Conservation (phyloP, 2,329 filamentous ascomycete genomes). For the Rhytidhysteron rufulum region DNA sequence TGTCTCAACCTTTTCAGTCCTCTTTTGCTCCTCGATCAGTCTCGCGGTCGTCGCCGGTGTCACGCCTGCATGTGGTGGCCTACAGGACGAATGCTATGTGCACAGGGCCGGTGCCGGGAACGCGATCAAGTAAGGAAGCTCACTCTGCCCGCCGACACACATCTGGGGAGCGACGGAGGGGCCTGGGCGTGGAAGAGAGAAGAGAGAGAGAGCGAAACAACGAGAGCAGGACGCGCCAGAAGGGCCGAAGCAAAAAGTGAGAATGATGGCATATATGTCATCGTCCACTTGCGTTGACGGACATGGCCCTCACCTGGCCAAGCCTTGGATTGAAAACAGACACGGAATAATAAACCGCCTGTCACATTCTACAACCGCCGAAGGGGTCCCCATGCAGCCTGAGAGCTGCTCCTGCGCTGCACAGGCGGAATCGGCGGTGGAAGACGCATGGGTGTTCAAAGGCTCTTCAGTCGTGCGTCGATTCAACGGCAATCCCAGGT, state of each 20-base stretch:
- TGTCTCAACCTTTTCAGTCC: neutral
- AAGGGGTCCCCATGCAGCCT: slow-evolving; percentile 26
- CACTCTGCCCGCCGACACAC: slow-evolving; percentile 19
- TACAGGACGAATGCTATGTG: slow-evolving; percentile 23
- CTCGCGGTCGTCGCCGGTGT: slow-evolving; percentile 9
- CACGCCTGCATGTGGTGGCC: slow-evolving; percentile 15
- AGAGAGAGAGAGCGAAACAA: too few relatives aligned
- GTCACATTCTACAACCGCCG: slow-evolving; percentile 24
- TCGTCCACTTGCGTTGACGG: slow-evolving; percentile 9
- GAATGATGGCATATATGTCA: slow-evolving; percentile 19
- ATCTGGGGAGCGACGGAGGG: slow-evolving; percentile 11
- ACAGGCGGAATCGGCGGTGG: slow-evolving; percentile 23
- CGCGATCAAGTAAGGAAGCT: slow-evolving; percentile 14
- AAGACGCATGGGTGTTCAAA: slow-evolving; percentile 20
- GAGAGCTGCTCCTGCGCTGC: slow-evolving; percentile 17
- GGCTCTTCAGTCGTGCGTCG: slow-evolving; percentile 22
- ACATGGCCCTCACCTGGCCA: slow-evolving; percentile 12
- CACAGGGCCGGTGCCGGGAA: slow-evolving; percentile 17
- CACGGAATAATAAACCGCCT: slow-evolving; percentile 20
- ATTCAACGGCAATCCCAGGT: slow-evolving; percentile 31
- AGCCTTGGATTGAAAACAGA: slow-evolving; percentile 18
- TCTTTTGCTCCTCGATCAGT: neutral
- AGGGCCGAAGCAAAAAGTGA: slow-evolving; percentile 13
- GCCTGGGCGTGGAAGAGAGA: slow-evolving; percentile 12
- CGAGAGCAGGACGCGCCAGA: slow-evolving; percentile 9